A percentile compares a stretch with the other conserved stretches of the same genome.
Evolutionary conservation across 2,329 filamentous ascomycete genomes (phyloP).

Genomic region (Trichoderma semiorbis): DNA sequence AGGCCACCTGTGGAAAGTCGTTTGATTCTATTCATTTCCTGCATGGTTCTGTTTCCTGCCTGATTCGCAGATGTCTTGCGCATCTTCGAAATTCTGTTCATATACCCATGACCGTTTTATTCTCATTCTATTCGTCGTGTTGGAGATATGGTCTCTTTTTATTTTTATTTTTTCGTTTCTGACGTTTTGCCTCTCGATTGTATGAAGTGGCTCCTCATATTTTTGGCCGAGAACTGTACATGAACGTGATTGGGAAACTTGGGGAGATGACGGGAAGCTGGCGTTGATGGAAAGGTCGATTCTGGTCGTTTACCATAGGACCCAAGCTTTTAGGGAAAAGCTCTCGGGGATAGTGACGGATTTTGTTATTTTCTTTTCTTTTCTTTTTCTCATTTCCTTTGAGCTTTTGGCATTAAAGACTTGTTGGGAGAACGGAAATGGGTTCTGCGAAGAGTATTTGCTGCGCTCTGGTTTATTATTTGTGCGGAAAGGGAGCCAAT

Average conservation of each 20-base stretch:
- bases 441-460: not conserved
- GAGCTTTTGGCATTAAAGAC: not conserved
- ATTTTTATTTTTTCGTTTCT: not conserved
- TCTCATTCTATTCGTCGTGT: not conserved
- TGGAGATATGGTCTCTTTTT: not conserved
- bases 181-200: not conserved
- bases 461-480: not conserved
- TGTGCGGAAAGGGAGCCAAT: not conserved
- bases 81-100: slow-evolving; percentile 9
- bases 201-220: not conserved
- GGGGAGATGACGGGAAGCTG: not conserved
- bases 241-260: not conserved
- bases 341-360: not conserved
- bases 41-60: slow-evolving; percentile 5
- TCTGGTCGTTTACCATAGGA: not conserved
- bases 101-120: slow-evolving; percentile 11
- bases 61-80: slow-evolving; percentile 13
- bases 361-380: not conserved
- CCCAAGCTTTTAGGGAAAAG: not conserved
- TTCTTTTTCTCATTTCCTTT: not conserved
- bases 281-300: not conserved
- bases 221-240: not conserved
- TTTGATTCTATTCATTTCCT: not conserved
- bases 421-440: not conserved
- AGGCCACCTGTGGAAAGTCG: not conserved